These are phyloP conservation scores for Yueomyces sinensis DNA, from an alignment of 805 yeast species.

Conservation along the genomic window DNA sequence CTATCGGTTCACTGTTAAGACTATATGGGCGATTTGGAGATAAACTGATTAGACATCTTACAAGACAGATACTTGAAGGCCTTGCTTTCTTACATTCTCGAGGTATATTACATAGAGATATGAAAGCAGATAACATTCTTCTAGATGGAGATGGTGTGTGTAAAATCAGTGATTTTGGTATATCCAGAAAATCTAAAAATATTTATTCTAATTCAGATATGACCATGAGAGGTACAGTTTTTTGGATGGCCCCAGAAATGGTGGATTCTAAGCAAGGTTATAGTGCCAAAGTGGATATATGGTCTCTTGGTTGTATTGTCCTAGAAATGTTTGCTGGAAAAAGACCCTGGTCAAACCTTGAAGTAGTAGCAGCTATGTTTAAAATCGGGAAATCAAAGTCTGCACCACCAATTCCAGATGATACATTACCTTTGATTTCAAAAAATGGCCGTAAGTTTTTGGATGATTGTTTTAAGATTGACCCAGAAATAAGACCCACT, in stretches of 20 bases:
- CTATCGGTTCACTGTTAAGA: slow-evolving; percentile 76
- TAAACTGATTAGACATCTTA: slow-evolving; percentile 53
- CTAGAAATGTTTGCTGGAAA: slow-evolving; percentile 96
- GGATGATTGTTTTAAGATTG: slow-evolving; percentile 58
- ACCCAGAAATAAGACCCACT: slow-evolving; percentile 83
- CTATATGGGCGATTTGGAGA: slow-evolving; percentile 81
- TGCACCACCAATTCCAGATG: slow-evolving; percentile 96
- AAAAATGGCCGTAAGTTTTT: slow-evolving; percentile 56
- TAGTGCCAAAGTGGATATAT: slow-evolving; percentile 93
- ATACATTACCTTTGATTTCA: slow-evolving; percentile 53
- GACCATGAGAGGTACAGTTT: slow-evolving; percentile 98
- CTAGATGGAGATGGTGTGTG: slow-evolving; percentile 87
- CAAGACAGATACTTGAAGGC: slow-evolving; percentile 72
- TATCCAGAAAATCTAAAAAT: slow-evolving; percentile 73
- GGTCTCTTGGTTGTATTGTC: slow-evolving; percentile 97
- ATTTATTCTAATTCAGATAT: slow-evolving; percentile 87
- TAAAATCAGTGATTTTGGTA: slow-evolving; percentile 94
- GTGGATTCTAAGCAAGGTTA: slow-evolving; percentile 88
- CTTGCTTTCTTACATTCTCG: slow-evolving; percentile 78
- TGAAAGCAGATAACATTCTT: slow-evolving; percentile 83
- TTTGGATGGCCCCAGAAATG: slow-evolving; percentile 99
- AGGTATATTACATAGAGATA: slow-evolving; percentile 92
- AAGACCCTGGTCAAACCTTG: slow-evolving; percentile 94
- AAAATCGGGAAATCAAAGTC: slow-evolving; percentile 73
- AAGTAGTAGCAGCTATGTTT: slow-evolving; percentile 88